Evolutionary conservation across 2,329 filamentous ascomycete species (phyloP), one percentile per base, ranked within the genome.

Genomic region (Pseudomassariella vexata): DNA sequence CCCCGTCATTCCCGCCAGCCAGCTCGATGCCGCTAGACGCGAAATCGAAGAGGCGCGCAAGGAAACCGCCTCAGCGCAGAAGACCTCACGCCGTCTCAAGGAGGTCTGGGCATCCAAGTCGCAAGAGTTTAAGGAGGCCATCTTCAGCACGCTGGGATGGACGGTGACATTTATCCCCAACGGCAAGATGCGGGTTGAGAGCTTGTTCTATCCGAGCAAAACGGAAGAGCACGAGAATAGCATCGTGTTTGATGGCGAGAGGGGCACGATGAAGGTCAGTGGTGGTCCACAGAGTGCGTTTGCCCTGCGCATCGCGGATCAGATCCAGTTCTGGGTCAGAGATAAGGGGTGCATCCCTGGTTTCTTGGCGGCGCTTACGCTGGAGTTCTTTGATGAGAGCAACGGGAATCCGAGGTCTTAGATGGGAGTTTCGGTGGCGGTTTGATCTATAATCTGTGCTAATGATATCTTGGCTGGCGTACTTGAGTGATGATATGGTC

Each of bases 81-180:
- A 95, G 60, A 81, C 85, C 28, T 84, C 85, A 41, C 72, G 79
- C 15, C 84, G 92, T 2, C 77, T 96, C 9, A 94, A 94, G 48
- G 85, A 95, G 52, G 92, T 96, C 36, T 98, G 87, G 84, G 77
- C 77, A 0, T 76, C 83, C 45, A 98, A 96, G 57, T 88, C 85
- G 1, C 79, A 84, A 48, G 92, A 98, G 62, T 96, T 98, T 64
- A 86, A 94, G 30, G 88, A 96, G 61, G 87, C 89, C 19, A 89
- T 98, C 37, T 89, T 89, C 41, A 87, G 81, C 14, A 82, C 95
- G 1, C 72, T 98, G 0, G 92, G 92, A 1, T 98, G 89, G 83
- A 90, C 90, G 32, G 78, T 96, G 9, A 88, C 92, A 19, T 96
- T 98, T 56, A 82, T 95, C 55, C 88, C 89, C n/a, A 95, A 95